Base-by-base conservation (phyloP, 2,329 filamentous ascomycete genomes). In the Alternaria gaisen region DNA sequence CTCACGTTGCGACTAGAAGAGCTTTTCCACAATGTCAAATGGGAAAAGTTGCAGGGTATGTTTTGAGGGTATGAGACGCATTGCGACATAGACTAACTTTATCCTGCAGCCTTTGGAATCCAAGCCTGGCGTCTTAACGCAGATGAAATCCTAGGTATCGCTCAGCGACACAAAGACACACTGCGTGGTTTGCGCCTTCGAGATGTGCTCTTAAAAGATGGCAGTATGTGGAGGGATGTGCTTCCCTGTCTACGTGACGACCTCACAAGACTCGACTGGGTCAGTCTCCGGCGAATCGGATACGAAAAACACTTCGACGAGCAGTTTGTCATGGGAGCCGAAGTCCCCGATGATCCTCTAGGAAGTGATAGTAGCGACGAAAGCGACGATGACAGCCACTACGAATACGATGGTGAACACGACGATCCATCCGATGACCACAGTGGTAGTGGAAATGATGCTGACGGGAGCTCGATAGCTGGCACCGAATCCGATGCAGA, bases 121-220 rank as follows among this genome's bases (percentile, higher is more conserved):
- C 87, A 90, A 65, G 84, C 86, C 14, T 91, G 89, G 89, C 83
- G 83, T 42, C 76, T 91, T 4, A 79, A 85, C 46, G 83, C 85
- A 1, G 81, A 85, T 1, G 89, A 91, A 69, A 86, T 91, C 51
- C 85, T 88, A 46, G 77, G 77, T 0, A 77, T 91, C 6, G 82
- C 85, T 2, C 79, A 81, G 30, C 83, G 87, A 40, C 87, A 91
- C 68, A 79, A 81, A 51, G 80, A 83, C 11, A 85, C 82, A 26
- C 77, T 91, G 4, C 84, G 84, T 41, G 87, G 88, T 4, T 77
- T 91, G 20, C 81, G 88, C 20, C 75, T 91, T 22, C 80, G 85
- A 53, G 84, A 87, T 53, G 83, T 91, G n/a, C 82, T 87, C 22
- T 80, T 91, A 9, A 86, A 85, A 56, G 82, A 87, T 7, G 86